Evolutionary conservation across 176 grass and related monocot genomes (phyloP), one percentile per base, ranked within the genome.

Genomic region (Musa beccarii): DNA sequence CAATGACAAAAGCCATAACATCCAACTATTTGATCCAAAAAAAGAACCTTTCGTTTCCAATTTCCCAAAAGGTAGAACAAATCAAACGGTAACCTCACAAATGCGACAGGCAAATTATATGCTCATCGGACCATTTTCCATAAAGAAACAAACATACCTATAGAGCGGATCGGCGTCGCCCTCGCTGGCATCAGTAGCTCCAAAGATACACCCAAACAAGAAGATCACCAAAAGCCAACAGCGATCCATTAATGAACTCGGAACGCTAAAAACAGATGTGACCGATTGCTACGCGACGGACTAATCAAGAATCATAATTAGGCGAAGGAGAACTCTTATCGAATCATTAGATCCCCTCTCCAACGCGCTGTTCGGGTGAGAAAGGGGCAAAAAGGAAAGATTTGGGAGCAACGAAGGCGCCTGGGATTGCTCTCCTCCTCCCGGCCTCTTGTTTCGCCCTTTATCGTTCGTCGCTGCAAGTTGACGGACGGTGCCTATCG

Each of bases 141-240:
- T 63, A 52, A 11, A 73, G n/a, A 34, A 75, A 22, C 15, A 13
- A 66, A 20, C 75, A 21, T 57, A 87, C 85, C 53, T 76, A 77
- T 87, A 87, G 76, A 87, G 72, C 71, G 80, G 85, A 87, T 87
- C 85, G 34, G 76, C 80, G 73, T 87, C 85, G 65, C 85, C 85
- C 69, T 87, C 76, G 22, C 76, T 72, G 20, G 28, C 65, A 59
- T 14, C 12, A 25, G 61, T 69, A 26, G 20, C 19, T 52, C 67
- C 53, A 52, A 74, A 50, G 80, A 54, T 22, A 9, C 29, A 53
- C 13, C 53, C 55, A 59, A 82, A 68, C 49, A 24, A 76, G 23
- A 83, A 12, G 9, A 85, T 63, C 14, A 76, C 43, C 65, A 80
- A 21, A 11, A 49, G 54, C 72, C 49, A 78, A n/a, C 64, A 54